phyloP scores from a whole-genome alignment of 2,329 filamentous ascomycete genomes.

The Westerdykella sp. region DNA sequence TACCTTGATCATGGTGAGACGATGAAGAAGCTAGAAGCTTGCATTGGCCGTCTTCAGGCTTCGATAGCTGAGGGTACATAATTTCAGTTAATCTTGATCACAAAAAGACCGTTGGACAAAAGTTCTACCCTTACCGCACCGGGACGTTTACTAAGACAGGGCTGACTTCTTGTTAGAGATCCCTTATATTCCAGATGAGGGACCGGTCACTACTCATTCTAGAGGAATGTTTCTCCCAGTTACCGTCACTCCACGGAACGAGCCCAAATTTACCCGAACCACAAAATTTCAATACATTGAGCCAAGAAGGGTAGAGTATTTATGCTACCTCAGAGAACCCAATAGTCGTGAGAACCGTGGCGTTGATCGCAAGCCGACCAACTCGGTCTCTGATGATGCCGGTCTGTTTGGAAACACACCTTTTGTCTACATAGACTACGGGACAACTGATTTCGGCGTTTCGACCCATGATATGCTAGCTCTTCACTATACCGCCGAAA shows the following conservation, averaged over 20 bases:
- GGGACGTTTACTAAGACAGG: too few relatives aligned
- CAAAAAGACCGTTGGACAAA: too few relatives aligned
- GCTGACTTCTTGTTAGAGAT: not conserved
- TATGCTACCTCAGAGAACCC: not conserved
- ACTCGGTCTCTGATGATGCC: not conserved
- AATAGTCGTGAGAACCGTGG: not conserved
- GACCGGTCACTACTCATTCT: not conserved
- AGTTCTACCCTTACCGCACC: too few relatives aligned
- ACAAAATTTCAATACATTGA: not conserved
- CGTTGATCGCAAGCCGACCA: not conserved
- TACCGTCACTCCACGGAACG: not conserved
- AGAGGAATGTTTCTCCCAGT: not conserved
- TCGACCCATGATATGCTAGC: not conserved
- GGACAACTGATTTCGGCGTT: not conserved
- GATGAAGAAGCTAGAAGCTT: not conserved
- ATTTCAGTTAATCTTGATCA: not conserved
- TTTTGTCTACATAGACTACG: not conserved
- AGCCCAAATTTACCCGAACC: not conserved
- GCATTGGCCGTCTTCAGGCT: not conserved
- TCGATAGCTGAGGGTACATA: not conserved
- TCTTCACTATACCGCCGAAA: not conserved
- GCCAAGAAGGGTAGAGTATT: not conserved
- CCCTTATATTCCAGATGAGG: not conserved
- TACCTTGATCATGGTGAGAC: not conserved
- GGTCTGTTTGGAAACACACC: not conserved